phyloP scores from a whole-genome alignment of 169 alveolate species.

The Plasmodium ovale region DNA sequence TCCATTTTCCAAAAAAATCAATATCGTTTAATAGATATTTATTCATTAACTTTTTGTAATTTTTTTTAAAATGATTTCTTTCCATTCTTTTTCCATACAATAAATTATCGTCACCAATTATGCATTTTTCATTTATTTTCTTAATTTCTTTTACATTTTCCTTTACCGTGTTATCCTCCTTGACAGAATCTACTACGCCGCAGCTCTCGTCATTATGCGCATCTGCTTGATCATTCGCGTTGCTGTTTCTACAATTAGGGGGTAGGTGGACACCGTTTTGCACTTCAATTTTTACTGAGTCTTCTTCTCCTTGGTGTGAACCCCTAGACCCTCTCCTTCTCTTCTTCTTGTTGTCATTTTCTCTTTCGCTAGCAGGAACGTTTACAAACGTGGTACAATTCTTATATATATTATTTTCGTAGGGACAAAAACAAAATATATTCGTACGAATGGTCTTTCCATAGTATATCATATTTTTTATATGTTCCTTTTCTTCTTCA shows the following conservation, averaged over 20 bases:
- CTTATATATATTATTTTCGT: slow-evolving; percentile 53
- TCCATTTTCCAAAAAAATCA: slow-evolving; percentile 75
- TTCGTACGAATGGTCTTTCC: slow-evolving; percentile 73
- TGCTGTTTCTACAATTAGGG: neutral
- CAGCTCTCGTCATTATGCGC: too few species aligned
- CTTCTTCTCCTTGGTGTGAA: neutral
- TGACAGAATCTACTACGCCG: too few species aligned
- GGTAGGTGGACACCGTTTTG: neutral
- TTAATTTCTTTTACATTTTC: neutral
- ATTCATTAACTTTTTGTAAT: slow-evolving; percentile 46
- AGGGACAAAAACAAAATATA: slow-evolving; percentile 52
- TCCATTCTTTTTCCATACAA: slow-evolving; percentile 54
- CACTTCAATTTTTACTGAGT: neutral
- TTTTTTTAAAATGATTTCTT: slow-evolving; percentile 53
- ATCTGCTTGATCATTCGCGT: neutral
- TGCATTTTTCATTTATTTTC: slow-evolving; percentile 27
- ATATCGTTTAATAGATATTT: slow-evolving; percentile 49
- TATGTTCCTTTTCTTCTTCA: slow-evolving; percentile 25
- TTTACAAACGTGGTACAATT: slow-evolving; percentile 49
- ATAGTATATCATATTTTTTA: slow-evolving; percentile 69
- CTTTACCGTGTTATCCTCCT: neutral
- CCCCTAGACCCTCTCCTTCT: neutral
- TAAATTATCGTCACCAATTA: slow-evolving; percentile 25
- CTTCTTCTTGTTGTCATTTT: neutral
- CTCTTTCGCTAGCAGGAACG: neutral